These are phyloP conservation scores for Brettanomyces nanus DNA, from an alignment of 805 yeast genomes.

Conservation along the genomic window DNA sequence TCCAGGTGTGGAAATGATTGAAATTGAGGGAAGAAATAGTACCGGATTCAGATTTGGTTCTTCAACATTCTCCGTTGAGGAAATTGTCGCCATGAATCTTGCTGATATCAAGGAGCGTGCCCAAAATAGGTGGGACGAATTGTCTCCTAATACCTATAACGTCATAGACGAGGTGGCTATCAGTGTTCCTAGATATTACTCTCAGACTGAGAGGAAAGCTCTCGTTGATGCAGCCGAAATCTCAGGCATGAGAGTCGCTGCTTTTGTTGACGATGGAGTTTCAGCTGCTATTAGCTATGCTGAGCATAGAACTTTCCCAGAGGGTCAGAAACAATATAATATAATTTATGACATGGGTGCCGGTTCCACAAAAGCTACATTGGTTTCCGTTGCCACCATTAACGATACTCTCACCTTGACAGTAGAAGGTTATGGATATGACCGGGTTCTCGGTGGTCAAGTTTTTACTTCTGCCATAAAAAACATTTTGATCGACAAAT, in stretches of 20 bases:
- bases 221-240: constrained; percentile 62
- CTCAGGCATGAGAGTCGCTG: constrained; percentile 57
- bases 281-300: constrained; percentile 84
- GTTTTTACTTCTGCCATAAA: constrained; percentile 59
- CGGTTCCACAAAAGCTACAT: constrained; percentile 80
- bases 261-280: constrained; percentile 82
- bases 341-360: constrained; percentile 89
- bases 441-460: constrained; percentile 68
- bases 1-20: constrained; percentile 48
- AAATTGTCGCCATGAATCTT: constrained; percentile 75
- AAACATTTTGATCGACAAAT: constrained; percentile 50
- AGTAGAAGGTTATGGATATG: constrained; percentile 66
- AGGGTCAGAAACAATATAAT: constrained; percentile 44
- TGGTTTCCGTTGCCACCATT: constrained; percentile 53
- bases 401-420: constrained; percentile 39
- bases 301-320: constrained; percentile 35
- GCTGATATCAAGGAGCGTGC: constrained; percentile 62
- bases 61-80: constrained; percentile 50
- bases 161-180: constrained; percentile 60
- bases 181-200: constrained; percentile 68
- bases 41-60: constrained; percentile 34
- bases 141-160: constrained; percentile 40
- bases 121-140: constrained; percentile 45
- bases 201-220: constrained; percentile 59
- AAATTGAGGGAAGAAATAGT: constrained; percentile 38